A percentile compares a stretch with the other conserved stretches of the same genome.
phyloP scores from a whole-genome alignment of 2,329 filamentous ascomycete genomes.

The Arachnomyces sp. region DNA sequence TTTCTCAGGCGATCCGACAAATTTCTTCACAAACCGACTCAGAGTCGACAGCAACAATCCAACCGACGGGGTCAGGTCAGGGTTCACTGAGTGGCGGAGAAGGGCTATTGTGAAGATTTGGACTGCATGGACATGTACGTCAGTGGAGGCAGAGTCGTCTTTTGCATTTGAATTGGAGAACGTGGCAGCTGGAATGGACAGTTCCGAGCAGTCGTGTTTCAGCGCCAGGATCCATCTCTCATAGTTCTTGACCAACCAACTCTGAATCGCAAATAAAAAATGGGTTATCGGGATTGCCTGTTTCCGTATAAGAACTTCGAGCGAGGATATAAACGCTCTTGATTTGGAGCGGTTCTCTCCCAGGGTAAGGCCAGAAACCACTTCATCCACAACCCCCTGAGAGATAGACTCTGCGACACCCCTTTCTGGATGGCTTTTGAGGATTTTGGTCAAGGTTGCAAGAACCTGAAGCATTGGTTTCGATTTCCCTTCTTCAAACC shows the following conservation, averaged over 20 bases:
- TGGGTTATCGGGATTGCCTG: constrained; percentile 25
- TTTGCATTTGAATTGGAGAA: constrained; percentile 11
- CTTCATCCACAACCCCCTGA: constrained; percentile 18
- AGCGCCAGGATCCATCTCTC: constrained; percentile 25
- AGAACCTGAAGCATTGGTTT: constrained; percentile 40
- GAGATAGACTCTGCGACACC: constrained; percentile 17
- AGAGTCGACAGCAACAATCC: constrained; percentile 12
- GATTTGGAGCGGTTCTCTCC: constrained; percentile 31
- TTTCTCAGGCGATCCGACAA: too few species aligned
- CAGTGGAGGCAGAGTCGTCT: constrained; percentile 10
- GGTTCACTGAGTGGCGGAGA: constrained; percentile 11
- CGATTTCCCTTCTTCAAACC: constrained; percentile 35
- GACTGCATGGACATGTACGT: constrained; percentile 16
- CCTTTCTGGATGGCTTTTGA: constrained; percentile 20
- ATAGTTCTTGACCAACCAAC: constrained; percentile 27
- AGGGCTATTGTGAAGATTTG: constrained; percentile 12
- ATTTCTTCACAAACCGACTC: neutral
- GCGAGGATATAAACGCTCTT: constrained; percentile 28
- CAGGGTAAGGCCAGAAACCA: constrained; percentile 30
- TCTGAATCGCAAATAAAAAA: constrained; percentile 21
- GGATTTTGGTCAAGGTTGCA: constrained; percentile 28
- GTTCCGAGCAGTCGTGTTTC: constrained; percentile 23
- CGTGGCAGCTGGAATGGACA: constrained; percentile 19
- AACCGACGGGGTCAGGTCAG: constrained; percentile 9
- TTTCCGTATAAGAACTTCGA: constrained; percentile 32